A percentile compares a stretch with the other conserved stretches of the same genome.
phyloP scores from a whole-genome alignment of 495 filamentous ascomycete genomes.

The Trypethelium eluteriae region DNA sequence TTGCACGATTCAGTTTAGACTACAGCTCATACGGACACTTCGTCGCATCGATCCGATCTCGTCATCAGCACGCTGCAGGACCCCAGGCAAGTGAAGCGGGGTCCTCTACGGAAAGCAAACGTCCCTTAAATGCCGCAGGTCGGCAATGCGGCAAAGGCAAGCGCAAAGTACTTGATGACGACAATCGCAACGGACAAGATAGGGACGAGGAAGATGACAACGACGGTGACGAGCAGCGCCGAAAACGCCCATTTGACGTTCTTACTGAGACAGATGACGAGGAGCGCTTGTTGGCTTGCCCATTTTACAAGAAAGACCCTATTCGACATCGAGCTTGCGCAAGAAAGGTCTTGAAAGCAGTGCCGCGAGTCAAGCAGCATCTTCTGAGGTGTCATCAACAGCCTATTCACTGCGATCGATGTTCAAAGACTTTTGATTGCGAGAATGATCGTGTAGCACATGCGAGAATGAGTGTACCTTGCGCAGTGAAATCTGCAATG shows the following conservation, averaged over 20 bases:
- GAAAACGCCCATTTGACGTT: neutral
- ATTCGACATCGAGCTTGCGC: neutral
- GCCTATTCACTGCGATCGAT: neutral
- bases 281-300: neutral
- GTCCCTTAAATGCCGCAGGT: neutral
- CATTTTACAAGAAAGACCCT: neutral
- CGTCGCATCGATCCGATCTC: neutral
- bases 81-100: neutral
- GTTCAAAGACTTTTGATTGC: neutral
- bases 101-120: neutral
- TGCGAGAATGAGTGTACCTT: neutral
- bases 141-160: neutral
- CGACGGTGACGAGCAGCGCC: neutral
- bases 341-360: neutral
- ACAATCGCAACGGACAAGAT: neutral
- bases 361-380: neutral
- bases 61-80: neutral
- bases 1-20: neutral
- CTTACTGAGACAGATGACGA: neutral
- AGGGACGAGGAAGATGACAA: neutral
- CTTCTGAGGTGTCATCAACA: neutral
- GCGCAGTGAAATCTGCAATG: neutral
- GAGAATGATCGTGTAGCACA: neutral
- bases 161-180: neutral
- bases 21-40: neutral